A percentile compares a stretch with the other conserved stretches of the same genome.
These are phyloP conservation scores for Plasmodium fragile DNA, from an alignment of 169 alveolate genomes.

Conservation along the genomic window DNA sequence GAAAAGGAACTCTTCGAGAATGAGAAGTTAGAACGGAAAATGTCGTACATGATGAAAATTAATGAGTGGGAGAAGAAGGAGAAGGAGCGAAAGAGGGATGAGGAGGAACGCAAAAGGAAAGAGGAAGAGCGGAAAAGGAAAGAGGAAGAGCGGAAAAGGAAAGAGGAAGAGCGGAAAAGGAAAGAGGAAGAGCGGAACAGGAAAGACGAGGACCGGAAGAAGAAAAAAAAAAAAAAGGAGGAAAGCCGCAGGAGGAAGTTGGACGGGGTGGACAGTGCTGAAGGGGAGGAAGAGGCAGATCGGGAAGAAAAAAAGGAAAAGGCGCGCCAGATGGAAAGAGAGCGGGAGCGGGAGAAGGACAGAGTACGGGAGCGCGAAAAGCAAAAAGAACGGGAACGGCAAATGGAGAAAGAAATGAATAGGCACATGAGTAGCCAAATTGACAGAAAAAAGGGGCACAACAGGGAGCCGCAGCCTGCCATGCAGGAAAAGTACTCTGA, in stretches of 20 bases:
- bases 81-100: conserved; percentile 3
- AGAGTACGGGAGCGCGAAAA: neutral
- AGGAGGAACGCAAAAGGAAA: neutral
- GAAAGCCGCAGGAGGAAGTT: neutral
- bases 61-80: conserved; percentile 24
- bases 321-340: neutral
- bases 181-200: neutral
- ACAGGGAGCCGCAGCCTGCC: neutral
- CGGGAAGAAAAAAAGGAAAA: neutral
- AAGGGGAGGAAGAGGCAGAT: neutral
- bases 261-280: neutral
- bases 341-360: neutral
- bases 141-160: neutral
- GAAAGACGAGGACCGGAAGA: too few relatives aligned
- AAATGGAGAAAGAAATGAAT: neutral
- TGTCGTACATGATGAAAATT: conserved; percentile 32
- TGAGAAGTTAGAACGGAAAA: conserved; percentile 27
- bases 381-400: neutral
- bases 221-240: neutral
- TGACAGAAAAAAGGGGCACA: neutral
- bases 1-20: conserved; percentile 62
- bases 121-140: neutral
- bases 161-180: neutral
- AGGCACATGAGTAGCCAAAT: neutral
- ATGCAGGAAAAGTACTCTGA: neutral